phyloP scores from a whole-genome alignment of 169 alveolate genomes.

The Eimeria tenella region DNA sequence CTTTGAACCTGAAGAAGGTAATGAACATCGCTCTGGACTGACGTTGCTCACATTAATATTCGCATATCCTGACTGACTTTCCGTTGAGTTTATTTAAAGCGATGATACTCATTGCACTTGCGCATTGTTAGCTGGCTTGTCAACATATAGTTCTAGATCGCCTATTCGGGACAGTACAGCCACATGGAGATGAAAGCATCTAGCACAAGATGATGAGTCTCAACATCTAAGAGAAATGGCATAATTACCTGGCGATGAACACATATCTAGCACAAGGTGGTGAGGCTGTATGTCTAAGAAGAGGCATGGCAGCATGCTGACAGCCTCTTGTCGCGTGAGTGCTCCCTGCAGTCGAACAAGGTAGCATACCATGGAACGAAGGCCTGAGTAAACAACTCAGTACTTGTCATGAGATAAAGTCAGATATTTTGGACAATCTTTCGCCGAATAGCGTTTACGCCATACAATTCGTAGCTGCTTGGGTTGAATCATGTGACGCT shows the following conservation, averaged over 20 bases:
- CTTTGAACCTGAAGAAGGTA: slow-evolving; percentile 86
- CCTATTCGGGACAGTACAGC: too few relatives aligned
- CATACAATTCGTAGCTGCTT: too few relatives aligned
- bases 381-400: background rate
- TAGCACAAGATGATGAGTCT: too few relatives aligned
- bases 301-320: slow-evolving; percentile 92
- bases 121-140: too few relatives aligned
- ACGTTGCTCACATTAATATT: too few relatives aligned
- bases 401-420: background rate
- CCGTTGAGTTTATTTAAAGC: too few relatives aligned
- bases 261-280: slow-evolving; percentile 89
- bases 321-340: slow-evolving; percentile 89
- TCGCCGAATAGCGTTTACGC: background rate
- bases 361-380: background rate
- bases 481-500: background rate
- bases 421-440: background rate
- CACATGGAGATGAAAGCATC: too few relatives aligned
- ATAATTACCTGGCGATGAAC: slow-evolving; percentile 91
- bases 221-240: background rate
- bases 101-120: too few relatives aligned
- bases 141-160: too few relatives aligned
- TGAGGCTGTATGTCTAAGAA: slow-evolving; percentile 86
- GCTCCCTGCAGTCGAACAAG: slow-evolving; percentile 60
- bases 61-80: too few relatives aligned
- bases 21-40: background rate